Percentiles rank a stretch among this genome's conserved stretches.
Evolutionary conservation across 495 filamentous ascomycete species (phyloP).

Genomic region (Hypoxylon intermedium): DNA sequence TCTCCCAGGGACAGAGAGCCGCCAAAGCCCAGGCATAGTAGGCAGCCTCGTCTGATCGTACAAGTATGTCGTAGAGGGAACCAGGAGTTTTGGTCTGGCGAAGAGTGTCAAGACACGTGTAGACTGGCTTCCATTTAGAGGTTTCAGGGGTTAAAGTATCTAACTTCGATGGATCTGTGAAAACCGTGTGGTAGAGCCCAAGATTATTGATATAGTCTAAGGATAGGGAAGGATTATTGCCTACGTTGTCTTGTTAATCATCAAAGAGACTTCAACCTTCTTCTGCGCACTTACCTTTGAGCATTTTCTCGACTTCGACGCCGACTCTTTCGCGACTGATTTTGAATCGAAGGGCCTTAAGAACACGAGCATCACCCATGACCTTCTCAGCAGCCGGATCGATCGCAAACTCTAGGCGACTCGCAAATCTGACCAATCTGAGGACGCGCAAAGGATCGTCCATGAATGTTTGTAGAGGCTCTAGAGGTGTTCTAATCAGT

Average conservation of each 20-base stretch:
- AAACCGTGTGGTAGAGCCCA: conserved; percentile 79
- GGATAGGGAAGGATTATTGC: conserved; percentile 70
- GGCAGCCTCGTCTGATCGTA: conserved; percentile 63
- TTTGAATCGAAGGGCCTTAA: conserved; percentile 79
- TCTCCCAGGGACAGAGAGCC: conserved; percentile 77
- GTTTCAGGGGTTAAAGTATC: conserved; percentile 48
- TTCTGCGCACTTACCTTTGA: conserved; percentile 64
- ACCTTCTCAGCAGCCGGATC: conserved; percentile 68
- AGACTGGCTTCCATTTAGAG: conserved; percentile 56
- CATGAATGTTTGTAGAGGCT: conserved; percentile 90
- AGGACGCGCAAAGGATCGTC: conserved; percentile 95
- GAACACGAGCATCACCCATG: conserved; percentile 78
- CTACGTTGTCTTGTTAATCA: conserved; percentile 47
- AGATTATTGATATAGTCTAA: conserved; percentile 77
- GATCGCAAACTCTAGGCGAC: conserved; percentile 79
- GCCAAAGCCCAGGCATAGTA: conserved; percentile 80
- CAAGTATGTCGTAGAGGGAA: conserved; percentile 60
- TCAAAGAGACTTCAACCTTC: background rate
- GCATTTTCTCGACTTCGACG: conserved; percentile 87
- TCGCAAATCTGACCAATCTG: conserved; percentile 87
- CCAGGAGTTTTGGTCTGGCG: conserved; percentile 55
- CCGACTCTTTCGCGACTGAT: conserved; percentile 91
- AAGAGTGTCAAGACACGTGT: conserved; percentile 57
- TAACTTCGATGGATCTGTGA: conserved; percentile 66
- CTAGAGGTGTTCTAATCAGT: conserved; percentile 84